These are phyloP conservation scores for Climacium dendroides DNA, from an alignment of 225 moss, liverwort and hornwort species.

Conservation along the genomic window DNA sequence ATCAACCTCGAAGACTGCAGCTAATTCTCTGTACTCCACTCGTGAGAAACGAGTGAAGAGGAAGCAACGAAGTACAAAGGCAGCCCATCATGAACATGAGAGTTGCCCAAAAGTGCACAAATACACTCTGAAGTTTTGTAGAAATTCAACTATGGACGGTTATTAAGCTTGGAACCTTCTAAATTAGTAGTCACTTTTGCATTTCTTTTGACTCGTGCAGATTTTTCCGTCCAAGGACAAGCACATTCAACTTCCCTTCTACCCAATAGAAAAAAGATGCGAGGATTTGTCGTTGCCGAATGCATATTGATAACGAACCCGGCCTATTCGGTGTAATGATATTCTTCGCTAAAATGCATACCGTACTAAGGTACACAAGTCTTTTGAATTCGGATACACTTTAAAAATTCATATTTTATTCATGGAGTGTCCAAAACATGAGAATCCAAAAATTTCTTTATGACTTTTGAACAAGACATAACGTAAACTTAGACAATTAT, in stretches of 20 bases:
- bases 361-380: too few relatives aligned
- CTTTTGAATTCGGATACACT: background rate
- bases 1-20: too few relatives aligned
- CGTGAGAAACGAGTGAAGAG: background rate
- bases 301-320: background rate
- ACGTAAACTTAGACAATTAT: background rate
- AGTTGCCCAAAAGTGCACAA: background rate
- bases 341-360: background rate
- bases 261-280: background rate
- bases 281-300: background rate
- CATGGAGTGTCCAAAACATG: background rate
- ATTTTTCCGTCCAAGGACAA: background rate
- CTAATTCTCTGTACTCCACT: background rate
- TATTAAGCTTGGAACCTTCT: background rate
- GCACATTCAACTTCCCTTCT: background rate
- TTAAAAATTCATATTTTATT: background rate
- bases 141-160: background rate
- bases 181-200: background rate
- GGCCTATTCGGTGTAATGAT: fast-evolving
- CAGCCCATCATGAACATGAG: background rate
- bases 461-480: background rate
- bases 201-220: background rate
- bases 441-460: background rate
- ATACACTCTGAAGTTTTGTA: background rate
- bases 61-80: background rate